Percentiles rank a stretch among this genome's conserved stretches.
These are phyloP conservation scores for Agrostemma githago DNA, from an alignment of 148 eudicot species.

Conservation along the genomic window DNA sequence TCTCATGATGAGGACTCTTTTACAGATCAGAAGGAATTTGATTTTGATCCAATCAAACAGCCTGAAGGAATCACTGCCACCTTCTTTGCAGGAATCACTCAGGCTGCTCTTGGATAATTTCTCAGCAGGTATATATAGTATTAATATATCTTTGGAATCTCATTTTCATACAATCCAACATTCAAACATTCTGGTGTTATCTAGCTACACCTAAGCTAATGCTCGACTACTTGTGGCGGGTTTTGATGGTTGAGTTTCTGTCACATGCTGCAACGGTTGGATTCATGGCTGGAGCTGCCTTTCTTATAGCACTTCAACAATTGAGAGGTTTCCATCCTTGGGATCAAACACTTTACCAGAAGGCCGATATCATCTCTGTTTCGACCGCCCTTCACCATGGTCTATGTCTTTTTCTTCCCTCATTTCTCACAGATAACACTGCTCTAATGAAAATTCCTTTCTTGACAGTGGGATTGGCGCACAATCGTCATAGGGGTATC, in stretches of 20 bases:
- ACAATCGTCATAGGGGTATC: conserved; percentile 61
- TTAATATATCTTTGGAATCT: too few relatives aligned
- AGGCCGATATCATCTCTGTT: conserved; percentile 51
- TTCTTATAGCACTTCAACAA: conserved; percentile 66
- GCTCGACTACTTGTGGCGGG: too few relatives aligned
- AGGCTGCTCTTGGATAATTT: conserved; percentile 46
- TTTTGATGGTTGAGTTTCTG: conserved; percentile 40
- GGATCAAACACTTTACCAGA: conserved; percentile 52
- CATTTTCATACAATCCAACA: too few relatives aligned
- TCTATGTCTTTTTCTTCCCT: conserved; percentile 24
- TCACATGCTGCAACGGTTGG: conserved; percentile 71
- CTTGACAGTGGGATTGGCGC: conserved; percentile 76
- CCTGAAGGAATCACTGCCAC: conserved; percentile 58
- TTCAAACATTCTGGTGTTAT: too few relatives aligned
- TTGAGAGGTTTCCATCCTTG: conserved; percentile 66
- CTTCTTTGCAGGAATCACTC: conserved; percentile 61
- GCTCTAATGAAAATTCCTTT: not conserved
- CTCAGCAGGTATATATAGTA: conserved; percentile 42
- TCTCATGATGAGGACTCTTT: conserved; percentile 44
- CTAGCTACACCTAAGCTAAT: too few relatives aligned
- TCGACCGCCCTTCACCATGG: conserved; percentile 38
- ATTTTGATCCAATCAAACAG: conserved; percentile 46
- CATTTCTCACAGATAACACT: too few relatives aligned
- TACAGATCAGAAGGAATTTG: conserved; percentile 42
- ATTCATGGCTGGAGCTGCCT: conserved; percentile 75